Evolutionary conservation across 768 basidiomycete genomes (phyloP).

Genomic region (Psilocybe tampanensis): DNA sequence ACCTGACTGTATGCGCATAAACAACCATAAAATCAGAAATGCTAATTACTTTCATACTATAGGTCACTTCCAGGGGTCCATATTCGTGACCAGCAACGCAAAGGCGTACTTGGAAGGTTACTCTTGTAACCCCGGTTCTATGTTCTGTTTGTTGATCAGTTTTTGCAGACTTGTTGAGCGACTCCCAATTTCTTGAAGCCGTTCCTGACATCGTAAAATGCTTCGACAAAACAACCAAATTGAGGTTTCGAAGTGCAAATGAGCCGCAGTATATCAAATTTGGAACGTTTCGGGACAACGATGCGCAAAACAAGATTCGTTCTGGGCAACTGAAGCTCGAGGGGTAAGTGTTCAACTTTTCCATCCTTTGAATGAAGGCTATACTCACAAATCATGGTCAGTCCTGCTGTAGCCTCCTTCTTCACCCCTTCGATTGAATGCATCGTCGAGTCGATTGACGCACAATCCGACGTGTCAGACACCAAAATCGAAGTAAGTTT

Average conservation of each 20-base stretch:
- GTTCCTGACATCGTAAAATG: constrained; percentile 38
- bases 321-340: constrained; percentile 46
- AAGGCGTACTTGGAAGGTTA: constrained; percentile 38
- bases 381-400: background rate
- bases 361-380: background rate
- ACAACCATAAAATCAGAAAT: background rate
- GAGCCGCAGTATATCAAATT: constrained; percentile 49
- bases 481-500: constrained; percentile 32
- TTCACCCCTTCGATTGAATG: constrained; percentile 35
- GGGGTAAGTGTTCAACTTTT: constrained; percentile 24
- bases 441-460: constrained; percentile 28
- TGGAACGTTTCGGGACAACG: constrained; percentile 43
- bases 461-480: constrained; percentile 23
- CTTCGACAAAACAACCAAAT: constrained; percentile 50
- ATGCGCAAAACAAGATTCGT: constrained; percentile 39
- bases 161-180: constrained; percentile 35
- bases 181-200: constrained; percentile 41
- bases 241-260: constrained; percentile 36
- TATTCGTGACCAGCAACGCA: constrained; percentile 49
- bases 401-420: constrained; percentile 31
- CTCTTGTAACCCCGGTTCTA: background rate
- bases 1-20: constrained; percentile 35
- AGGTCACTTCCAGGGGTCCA: constrained; percentile 44
- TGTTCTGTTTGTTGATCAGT: background rate
- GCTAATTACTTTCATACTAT: background rate